Base-by-base conservation (phyloP, 1,139 yeast species). In the Yamadazyma trypodendri region DNA sequence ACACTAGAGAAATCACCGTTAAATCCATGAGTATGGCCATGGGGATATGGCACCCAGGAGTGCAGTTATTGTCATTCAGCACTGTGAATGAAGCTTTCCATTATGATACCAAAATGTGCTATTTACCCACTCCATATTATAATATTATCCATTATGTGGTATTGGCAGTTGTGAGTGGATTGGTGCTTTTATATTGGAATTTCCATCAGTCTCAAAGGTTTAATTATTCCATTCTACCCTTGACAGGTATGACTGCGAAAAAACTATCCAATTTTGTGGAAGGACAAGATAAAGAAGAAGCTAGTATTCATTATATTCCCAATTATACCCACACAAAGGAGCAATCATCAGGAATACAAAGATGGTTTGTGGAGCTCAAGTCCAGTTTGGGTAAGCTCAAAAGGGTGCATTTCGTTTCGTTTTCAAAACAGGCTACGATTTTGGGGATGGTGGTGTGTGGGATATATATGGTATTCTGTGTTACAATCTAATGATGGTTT, bases 1-100 rank as follows among this genome's bases (percentile, higher is more conserved):
- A 44, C 4, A 36, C 52, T 2, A 52, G 72, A 23, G 81, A 75
- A 48, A 60, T 76, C 40, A 75, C 79, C 21, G 79, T 77, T 24
- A 77, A 77, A 49, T 73, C 81, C 17, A 69, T 77, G 8, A 72
- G 79, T 32, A 73, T 77, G 79, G 81, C 82, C 18, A 77, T 76
- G 81, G 81, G 82, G 1, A 73, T 75, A 24, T 52, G 57, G 37
- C 58, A 58, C 31, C 83, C 83, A 0, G 82, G 79, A 0, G 78
- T 77, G 3, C 79, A 77, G 48, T 47, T 77, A 30, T 52, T 77
- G 7, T 55, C 77, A 0, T 61, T 65, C 46, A 34, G 49, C 2
- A 52, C 51, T 33, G 16, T 30, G 2, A 50, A 46, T 25, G 52
- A 54, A 9, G 44, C 44, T 13, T 60, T 62, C 42, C 43, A 49